These are phyloP conservation scores for Trichosporon coremiiforme DNA, from an alignment of 1,284 basidiomycete genomes.

Conservation along the genomic window DNA sequence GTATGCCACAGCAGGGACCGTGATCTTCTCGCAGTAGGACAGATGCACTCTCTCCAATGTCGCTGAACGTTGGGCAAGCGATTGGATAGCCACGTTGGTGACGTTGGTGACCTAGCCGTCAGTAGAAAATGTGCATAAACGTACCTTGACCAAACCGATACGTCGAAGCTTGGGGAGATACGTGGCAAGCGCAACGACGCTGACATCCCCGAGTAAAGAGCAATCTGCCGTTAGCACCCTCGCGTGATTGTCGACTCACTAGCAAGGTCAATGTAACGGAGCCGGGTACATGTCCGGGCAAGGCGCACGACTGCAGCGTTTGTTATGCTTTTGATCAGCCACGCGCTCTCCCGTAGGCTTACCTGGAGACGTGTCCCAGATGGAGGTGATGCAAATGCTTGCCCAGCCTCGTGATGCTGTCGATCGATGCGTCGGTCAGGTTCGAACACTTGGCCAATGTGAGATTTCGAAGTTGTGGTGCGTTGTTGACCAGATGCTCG, in stretches of 20 bases:
- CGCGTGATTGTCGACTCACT: conserved; percentile 63
- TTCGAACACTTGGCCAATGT: conserved; percentile 86
- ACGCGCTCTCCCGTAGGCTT: conserved; percentile 32
- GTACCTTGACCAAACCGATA: conserved; percentile 88
- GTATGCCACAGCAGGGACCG: conserved; percentile 86
- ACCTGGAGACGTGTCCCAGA: conserved; percentile 79
- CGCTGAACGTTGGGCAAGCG: conserved; percentile 70
- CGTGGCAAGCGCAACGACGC: conserved; percentile 84
- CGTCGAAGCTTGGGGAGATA: conserved; percentile 85
- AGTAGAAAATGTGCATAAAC: conserved; percentile 39
- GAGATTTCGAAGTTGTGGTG: conserved; percentile 87
- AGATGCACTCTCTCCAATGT: conserved; percentile 94
- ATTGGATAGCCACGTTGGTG: conserved; percentile 89
- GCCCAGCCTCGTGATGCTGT: conserved; percentile 82
- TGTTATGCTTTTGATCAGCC: conserved; percentile 66
- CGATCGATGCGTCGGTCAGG: conserved; percentile 82
- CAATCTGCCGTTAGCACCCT: conserved; percentile 66
- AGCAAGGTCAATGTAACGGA: conserved; percentile 95
- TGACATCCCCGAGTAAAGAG: conserved; percentile 83
- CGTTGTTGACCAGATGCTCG: conserved; percentile 83
- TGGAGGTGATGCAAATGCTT: conserved; percentile 94
- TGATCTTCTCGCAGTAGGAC: conserved; percentile 95
- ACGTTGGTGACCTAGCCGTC: conserved; percentile 73
- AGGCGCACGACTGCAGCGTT: conserved; percentile 83
- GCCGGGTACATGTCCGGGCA: conserved; percentile 83